Base-by-base conservation (phyloP, 352 stramenopile genomes). In the Elongisporangium senticosum region DNA sequence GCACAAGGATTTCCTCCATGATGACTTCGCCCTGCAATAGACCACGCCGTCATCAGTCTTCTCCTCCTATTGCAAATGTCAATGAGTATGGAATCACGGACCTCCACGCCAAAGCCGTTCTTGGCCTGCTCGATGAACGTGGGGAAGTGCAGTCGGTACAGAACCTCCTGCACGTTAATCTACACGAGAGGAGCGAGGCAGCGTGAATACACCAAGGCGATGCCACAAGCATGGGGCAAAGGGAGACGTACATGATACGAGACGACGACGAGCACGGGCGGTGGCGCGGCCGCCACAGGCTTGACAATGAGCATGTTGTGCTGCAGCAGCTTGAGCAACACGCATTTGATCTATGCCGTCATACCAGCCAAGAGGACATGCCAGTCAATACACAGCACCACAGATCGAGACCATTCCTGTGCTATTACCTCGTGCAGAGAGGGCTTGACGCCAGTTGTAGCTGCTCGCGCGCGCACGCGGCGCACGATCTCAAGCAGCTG, bases 1-100 rank as follows among this genome's bases (percentile, higher is more conserved):
- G 82, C 40, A 93, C 81, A 6, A 95, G 58, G n/a, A 95, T 62
- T 59, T 95, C 86, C 56, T 95, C 84, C 86, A 95, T 95, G 39
- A 95, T 84, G 26, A 95, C 77, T 55, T 93, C 83, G 33, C 86
- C 86, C 63, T 77, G 58, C 19, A 24, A 7, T 19, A 20, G 10
- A 52, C 48, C 24, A 17, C 20, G 22, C 24, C 48, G 67, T n/a
- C 49, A 21, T 20, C n/a, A 28, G 21, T 24, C 22, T 20, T 43
- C 10, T 15, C 8, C 3, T 11, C 8, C 26, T 43, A 43, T 17
- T 17, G 50, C 20, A 8, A 50, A 51, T 5, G 17, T 17, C 26
- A 51, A 15, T 14, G 7, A 1, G 51, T 40, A n/a, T 15, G 17
- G 22, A 23, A 43, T 2, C 28, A 48, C 52, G 14, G 43, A 78